These are phyloP conservation scores for Glutinoglossum americanum DNA, from an alignment of 495 filamentous ascomycete species.

Conservation along the genomic window DNA sequence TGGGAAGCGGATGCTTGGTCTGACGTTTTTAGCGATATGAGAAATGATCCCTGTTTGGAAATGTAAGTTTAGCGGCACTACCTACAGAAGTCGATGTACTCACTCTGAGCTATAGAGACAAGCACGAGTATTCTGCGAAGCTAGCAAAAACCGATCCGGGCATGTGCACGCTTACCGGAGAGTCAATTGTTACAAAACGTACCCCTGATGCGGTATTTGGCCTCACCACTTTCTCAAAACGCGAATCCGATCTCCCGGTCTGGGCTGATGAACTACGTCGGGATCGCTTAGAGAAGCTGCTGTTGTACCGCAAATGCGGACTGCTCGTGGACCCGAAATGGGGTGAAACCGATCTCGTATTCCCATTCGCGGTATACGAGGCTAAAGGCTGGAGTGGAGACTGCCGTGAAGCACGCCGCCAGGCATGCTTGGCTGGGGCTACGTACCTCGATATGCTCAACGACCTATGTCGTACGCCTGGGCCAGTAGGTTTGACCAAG, in stretches of 20 bases:
- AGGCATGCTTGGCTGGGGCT: neutral
- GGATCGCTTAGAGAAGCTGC: neutral
- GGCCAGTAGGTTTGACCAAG: neutral
- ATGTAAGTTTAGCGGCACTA: neutral
- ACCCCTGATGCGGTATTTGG: neutral
- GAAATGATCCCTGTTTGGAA: slow-evolving; percentile 2
- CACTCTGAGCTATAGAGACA: neutral
- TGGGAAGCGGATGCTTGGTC: slow-evolving; percentile 5
- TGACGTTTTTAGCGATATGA: slow-evolving; percentile 2
- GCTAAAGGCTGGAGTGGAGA: slow-evolving; percentile 4
- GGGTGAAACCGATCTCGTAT: neutral
- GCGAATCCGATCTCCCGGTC: neutral
- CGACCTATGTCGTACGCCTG: neutral
- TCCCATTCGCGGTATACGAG: slow-evolving; percentile 4
- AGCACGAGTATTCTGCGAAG: neutral
- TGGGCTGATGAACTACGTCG: neutral
- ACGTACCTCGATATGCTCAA: slow-evolving; percentile 4
- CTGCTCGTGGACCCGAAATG: neutral
- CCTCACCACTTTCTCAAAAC: neutral
- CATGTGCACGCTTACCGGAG: neutral
- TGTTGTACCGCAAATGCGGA: neutral
- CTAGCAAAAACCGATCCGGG: neutral
- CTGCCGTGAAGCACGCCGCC: slow-evolving; percentile 1
- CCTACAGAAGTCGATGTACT: neutral
- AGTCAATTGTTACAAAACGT: neutral